phyloP scores from a whole-genome alignment of 2,329 filamentous ascomycete genomes.

The Arthrobotrys entomopaga region DNA sequence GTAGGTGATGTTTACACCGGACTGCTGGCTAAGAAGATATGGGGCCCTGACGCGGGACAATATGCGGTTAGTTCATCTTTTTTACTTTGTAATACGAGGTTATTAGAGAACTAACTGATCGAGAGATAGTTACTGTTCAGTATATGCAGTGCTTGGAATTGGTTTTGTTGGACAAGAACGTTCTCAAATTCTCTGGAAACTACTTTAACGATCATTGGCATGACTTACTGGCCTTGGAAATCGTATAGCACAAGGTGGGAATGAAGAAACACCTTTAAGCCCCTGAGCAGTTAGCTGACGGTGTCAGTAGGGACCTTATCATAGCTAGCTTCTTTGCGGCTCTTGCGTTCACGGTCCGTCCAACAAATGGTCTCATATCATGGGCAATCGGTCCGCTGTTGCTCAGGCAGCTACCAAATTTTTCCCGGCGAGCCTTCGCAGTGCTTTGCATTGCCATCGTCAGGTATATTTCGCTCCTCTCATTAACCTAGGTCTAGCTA shows the following conservation, averaged over 20 bases:
- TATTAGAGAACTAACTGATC: no score
- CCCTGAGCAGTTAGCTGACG: constrained; percentile 22
- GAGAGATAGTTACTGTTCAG: constrained; percentile 73
- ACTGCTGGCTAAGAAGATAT: constrained; percentile 78
- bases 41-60: constrained; percentile 74
- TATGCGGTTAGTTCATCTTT: constrained; percentile 71
- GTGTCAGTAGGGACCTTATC: constrained; percentile 51
- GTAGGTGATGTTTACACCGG: constrained; percentile 87
- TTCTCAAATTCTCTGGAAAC: constrained; percentile 95
- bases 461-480: constrained; percentile 5
- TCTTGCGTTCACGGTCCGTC: constrained; percentile 83
- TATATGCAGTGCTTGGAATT: constrained; percentile 87
- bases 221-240: constrained; percentile 88
- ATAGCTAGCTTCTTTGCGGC: constrained; percentile 72
- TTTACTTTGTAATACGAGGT: no score
- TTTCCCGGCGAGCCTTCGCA: constrained; percentile 11
- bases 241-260: constrained; percentile 62
- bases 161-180: constrained; percentile 92
- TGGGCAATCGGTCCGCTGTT: constrained; percentile 67
- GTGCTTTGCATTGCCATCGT: constrained; percentile 11
- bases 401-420: constrained; percentile 59
- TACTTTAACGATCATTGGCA: constrained; percentile 81
- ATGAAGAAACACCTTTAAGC: constrained; percentile 59
- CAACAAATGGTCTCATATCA: constrained; percentile 92
- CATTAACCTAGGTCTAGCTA: background rate